Base-by-base conservation (phyloP, 2,329 filamentous ascomycete genomes). In the Arthrobotrys megalospora region DNA sequence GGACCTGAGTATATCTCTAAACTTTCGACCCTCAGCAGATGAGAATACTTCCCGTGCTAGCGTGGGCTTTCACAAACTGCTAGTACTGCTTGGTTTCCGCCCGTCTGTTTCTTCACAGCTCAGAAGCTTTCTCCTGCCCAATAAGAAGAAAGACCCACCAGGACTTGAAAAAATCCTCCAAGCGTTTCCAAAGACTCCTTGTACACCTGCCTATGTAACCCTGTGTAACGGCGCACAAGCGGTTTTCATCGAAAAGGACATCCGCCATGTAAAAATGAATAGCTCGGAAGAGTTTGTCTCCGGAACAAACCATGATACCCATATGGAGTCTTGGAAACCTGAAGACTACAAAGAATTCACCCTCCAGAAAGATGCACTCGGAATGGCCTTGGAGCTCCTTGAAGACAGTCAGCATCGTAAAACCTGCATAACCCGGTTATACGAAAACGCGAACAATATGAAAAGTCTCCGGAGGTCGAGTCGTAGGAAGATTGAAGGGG, bases 121-220 rank as follows among this genome's bases (percentile, higher is more conserved):
- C 4, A 85, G 89, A 83, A 69, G 80, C 28, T 48, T 80, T 14
- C 79, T 83, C 19, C 79, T 83, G 28, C 19, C 43, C 6, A 43
- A 60, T 32, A n/a, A 21, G n/a, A 43, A 68, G 5, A 38, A 58
- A 78, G 55, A 79, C 12, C 72, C 19, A 43, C 73, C 32, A 16
- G 69, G 36, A n/a, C 55, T 79, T 19, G 76, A 67, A 38, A 65
- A 73, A 10, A 78, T 83, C 8, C 79, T 81, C 1, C 68, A 76
- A 5, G 76, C 62, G 0, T 80, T 89, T 0, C 83, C 85, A 1
- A 76, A 78, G 0, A 81, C 84, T 1, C 84, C 83, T 0, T 87
- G 87, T 0, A 87, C 89, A 14, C 88, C 88, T 1, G 88, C 88
- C 43, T 91, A 90, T 80, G 80, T 90, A 1, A 87, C 87, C 34